Conservation (phyloP, 1,139 yeast genomes). For the Lodderomyces elongisporus region DNA sequence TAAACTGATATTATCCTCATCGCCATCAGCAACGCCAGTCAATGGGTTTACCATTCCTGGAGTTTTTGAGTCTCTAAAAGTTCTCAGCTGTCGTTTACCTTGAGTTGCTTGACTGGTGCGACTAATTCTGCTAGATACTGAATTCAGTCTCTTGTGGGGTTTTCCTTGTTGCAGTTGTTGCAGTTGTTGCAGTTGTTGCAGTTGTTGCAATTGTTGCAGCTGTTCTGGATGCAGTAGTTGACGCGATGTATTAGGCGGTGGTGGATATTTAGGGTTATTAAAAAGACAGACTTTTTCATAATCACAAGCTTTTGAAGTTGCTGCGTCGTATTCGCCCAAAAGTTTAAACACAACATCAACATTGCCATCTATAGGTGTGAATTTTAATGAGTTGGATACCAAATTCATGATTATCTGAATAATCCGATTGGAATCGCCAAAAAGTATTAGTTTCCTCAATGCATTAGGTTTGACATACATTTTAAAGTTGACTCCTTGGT, state of each 20-base stretch:
- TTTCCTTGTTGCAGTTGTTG: too few species aligned
- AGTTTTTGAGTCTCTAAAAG: background rate
- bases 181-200: background rate
- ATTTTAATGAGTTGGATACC: conserved; percentile 72
- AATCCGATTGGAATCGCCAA: conserved; percentile 83
- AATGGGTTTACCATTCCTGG: background rate
- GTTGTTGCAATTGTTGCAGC: too few species aligned
- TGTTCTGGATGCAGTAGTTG: background rate
- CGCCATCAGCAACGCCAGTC: conserved; percentile 4
- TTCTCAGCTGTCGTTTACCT: background rate
- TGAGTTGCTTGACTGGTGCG: background rate
- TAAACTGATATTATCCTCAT: conserved; percentile 32
- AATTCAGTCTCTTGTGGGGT: background rate
- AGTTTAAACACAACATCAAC: conserved; percentile 64
- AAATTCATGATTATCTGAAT: conserved; percentile 84
- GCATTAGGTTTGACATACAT: conserved; percentile 57
- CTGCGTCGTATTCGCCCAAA: conserved; percentile 68
- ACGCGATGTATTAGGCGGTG: conserved; percentile 2
- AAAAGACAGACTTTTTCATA: conserved; percentile 28
- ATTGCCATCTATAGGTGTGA: conserved; percentile 81
- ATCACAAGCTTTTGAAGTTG: conserved; percentile 27
- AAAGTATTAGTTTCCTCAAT: conserved; percentile 56
- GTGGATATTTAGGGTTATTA: conserved; percentile 8
- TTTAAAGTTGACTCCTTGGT: conserved; percentile 63
- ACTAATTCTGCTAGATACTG: background rate